A percentile compares a stretch with the other conserved stretches of the same genome.
phyloP scores from a whole-genome alignment of 2,329 filamentous ascomycete species.

The Penicillium frequentans region DNA sequence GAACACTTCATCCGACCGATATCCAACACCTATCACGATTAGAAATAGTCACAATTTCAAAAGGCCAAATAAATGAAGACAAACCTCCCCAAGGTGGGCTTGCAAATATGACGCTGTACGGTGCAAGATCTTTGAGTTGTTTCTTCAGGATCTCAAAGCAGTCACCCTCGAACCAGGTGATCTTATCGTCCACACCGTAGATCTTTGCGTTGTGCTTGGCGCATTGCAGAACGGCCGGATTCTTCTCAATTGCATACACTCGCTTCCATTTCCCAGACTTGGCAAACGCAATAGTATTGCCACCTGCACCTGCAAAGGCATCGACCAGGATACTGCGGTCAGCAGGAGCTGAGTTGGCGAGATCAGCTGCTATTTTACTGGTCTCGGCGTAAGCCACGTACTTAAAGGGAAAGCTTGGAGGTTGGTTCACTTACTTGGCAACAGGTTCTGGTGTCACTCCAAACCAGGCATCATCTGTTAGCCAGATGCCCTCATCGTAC shows the following conservation, averaged over 20 bases:
- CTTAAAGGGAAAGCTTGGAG: not conserved
- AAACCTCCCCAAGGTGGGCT: constrained; percentile 74
- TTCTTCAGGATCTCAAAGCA: constrained; percentile 71
- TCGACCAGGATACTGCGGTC: constrained; percentile 73
- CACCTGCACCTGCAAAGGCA: constrained; percentile 86
- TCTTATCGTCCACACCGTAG: constrained; percentile 74
- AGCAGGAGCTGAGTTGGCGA: constrained; percentile 56
- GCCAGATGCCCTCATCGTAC: constrained; percentile 83
- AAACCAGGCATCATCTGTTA: constrained; percentile 96
- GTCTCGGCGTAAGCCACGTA: not conserved
- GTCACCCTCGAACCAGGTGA: constrained; percentile 85
- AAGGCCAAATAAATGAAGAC: constrained; percentile 14
- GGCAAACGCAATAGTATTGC: constrained; percentile 94
- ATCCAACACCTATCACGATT: constrained; percentile 57
- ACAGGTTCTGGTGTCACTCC: constrained; percentile 93
- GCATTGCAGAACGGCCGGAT: constrained; percentile 77
- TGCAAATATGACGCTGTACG: constrained; percentile 64
- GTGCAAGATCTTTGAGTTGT: constrained; percentile 49
- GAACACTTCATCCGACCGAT: constrained; percentile 69
- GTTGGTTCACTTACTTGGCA: constrained; percentile 62
- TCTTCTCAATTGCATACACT: constrained; percentile 86
- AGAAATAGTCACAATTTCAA: constrained; percentile 4
- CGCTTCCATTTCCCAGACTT: constrained; percentile 74
- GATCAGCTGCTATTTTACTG: constrained; percentile 73
- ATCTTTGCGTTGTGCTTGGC: constrained; percentile 88